A percentile compares a stretch with the other conserved stretches of the same genome.
These are phyloP conservation scores for Candida broadrunensis DNA, from an alignment of 805 yeast genomes.

Conservation along the genomic window DNA sequence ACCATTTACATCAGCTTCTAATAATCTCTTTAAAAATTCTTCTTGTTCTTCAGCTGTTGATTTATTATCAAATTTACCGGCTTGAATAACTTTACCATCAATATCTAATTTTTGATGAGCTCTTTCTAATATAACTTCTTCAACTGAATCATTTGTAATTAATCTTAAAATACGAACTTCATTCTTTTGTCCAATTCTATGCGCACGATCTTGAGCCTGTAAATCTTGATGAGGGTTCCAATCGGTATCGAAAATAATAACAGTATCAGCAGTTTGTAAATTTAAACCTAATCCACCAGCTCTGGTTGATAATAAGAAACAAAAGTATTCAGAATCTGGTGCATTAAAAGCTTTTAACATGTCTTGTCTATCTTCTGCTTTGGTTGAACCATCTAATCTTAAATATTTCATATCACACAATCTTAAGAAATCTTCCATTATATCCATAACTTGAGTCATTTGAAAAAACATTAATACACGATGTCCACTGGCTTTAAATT, in stretches of 20 bases:
- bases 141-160: constrained; percentile 79
- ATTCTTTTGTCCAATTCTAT: constrained; percentile 85
- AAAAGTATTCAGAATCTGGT: constrained; percentile 72
- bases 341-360: constrained; percentile 74
- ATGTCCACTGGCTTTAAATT: constrained; percentile 71
- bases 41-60: constrained; percentile 87
- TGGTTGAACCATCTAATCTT: constrained; percentile 80
- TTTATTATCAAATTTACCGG: constrained; percentile 86
- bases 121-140: constrained; percentile 76
- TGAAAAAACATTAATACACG: constrained; percentile 81
- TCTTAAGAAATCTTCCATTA: constrained; percentile 80
- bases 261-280: constrained; percentile 86
- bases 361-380: constrained; percentile 78
- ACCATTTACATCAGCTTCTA: constrained; percentile 66
- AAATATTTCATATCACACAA: constrained; percentile 64
- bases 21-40: constrained; percentile 64
- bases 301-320: constrained; percentile 76
- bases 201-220: constrained; percentile 89
- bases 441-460: constrained; percentile 89
- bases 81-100: constrained; percentile 87
- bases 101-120: constrained; percentile 82
- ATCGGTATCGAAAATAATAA: constrained; percentile 81
- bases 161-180: constrained; percentile 80
- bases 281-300: constrained; percentile 89
- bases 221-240: constrained; percentile 93